Evolutionary conservation across 2,329 filamentous ascomycete species (phyloP).

Genomic region (Pestalotiopsis sp.): DNA sequence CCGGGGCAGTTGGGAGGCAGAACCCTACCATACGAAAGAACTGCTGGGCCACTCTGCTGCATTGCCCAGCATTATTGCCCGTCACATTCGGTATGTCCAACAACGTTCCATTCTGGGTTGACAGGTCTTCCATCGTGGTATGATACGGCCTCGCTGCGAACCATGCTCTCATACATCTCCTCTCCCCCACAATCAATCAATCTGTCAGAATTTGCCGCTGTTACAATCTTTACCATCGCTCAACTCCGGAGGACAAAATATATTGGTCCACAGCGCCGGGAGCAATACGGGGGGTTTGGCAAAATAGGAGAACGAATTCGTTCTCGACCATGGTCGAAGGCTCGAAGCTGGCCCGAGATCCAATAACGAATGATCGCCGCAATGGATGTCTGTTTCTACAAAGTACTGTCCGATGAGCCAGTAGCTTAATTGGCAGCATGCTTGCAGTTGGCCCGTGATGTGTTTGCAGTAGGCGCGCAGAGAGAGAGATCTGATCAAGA

Average conservation of each 20-base stretch:
- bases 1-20: neutral
- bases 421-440: too few species aligned
- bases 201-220: too few species aligned
- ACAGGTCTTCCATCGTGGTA: neutral
- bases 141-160: neutral
- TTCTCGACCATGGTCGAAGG: neutral
- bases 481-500: too few species aligned
- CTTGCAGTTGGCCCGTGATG: too few species aligned
- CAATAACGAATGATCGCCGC: too few species aligned
- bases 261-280: neutral
- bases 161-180: neutral
- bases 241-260: neutral
- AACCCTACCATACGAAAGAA: neutral
- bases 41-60: too few species aligned
- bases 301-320: neutral
- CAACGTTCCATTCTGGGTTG: neutral
- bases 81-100: too few species aligned
- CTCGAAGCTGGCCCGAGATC: too few species aligned
- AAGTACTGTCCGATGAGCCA: too few species aligned
- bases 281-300: neutral
- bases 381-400: too few species aligned
- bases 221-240: neutral
- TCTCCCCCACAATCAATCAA: neutral
- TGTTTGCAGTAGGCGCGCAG: too few species aligned
- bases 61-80: too few species aligned